Evolutionary conservation across 768 basidiomycete species (phyloP).

Genomic region (Lentinula aciculospora): DNA sequence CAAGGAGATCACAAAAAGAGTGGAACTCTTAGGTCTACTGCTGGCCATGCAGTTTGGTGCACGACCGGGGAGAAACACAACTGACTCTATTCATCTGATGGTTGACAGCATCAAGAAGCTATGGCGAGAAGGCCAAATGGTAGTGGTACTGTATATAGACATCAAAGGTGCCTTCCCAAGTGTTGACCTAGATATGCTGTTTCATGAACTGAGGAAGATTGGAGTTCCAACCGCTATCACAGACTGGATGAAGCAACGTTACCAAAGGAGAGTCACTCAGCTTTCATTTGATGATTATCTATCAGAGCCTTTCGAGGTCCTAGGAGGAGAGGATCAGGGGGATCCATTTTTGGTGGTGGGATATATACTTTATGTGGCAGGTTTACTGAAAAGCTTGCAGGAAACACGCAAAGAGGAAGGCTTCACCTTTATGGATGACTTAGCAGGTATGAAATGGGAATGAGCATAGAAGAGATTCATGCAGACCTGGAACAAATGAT

Average conservation of each 20-base stretch:
- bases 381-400: slow-evolving; percentile 9
- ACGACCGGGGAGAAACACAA: slow-evolving; percentile 20
- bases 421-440: no score
- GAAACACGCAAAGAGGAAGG: no score
- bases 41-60: slow-evolving; percentile 23
- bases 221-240: slow-evolving; percentile 18
- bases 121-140: slow-evolving; percentile 18
- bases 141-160: slow-evolving; percentile 22
- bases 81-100: no score
- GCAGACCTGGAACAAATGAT: no score
- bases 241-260: no score
- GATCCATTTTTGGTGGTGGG: slow-evolving; percentile 18
- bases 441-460: no score
- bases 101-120: slow-evolving; percentile 15
- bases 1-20: background rate
- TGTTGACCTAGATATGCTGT: slow-evolving; percentile 10
- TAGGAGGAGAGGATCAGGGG: no score
- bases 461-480: no score
- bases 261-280: no score
- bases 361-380: slow-evolving; percentile 17
- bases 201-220: slow-evolving; percentile 16
- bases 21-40: slow-evolving; percentile 16
- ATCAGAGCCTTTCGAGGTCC: no score
- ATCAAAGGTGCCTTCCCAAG: slow-evolving; percentile 23
- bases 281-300: no score